These are phyloP conservation scores for Erythrophleum fordii DNA, from an alignment of 306 rosid species.

Conservation along the genomic window DNA sequence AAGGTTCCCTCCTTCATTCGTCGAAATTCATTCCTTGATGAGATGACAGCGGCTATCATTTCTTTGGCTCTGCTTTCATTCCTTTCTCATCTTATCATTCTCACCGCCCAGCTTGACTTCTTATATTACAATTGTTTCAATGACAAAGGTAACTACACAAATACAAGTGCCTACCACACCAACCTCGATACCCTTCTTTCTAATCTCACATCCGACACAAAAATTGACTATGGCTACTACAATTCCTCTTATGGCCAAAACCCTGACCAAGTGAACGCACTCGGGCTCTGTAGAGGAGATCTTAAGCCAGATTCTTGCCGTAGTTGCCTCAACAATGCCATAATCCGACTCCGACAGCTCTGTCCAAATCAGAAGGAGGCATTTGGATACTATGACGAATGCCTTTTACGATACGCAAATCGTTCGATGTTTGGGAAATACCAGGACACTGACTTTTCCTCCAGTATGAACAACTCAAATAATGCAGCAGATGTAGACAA, in stretches of 20 bases:
- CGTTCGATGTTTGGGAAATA: conserved; percentile 1
- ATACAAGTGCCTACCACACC: neutral
- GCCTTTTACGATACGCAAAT: neutral
- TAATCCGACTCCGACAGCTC: neutral
- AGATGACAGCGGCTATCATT: neutral
- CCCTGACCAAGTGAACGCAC: neutral
- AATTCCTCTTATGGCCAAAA: neutral
- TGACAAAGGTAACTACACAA: neutral
- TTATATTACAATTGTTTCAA: neutral
- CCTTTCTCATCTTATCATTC: neutral
- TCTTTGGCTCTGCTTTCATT: neutral
- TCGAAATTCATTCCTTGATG: neutral
- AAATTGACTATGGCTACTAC: conserved; percentile 7
- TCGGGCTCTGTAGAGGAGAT: neutral
- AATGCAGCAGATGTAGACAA: neutral
- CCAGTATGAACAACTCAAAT: neutral
- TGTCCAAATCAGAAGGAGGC: conserved; percentile 11
- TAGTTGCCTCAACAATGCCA: neutral
- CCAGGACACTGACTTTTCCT: neutral
- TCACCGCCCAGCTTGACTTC: neutral
- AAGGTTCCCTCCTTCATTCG: neutral
- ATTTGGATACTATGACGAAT: neutral
- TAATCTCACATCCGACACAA: neutral
- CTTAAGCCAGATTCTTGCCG: neutral
- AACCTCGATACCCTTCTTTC: conserved; percentile 5